Evolutionary conservation across 441 rosid species (phyloP).

Genomic region (Gossypium lobatum): DNA sequence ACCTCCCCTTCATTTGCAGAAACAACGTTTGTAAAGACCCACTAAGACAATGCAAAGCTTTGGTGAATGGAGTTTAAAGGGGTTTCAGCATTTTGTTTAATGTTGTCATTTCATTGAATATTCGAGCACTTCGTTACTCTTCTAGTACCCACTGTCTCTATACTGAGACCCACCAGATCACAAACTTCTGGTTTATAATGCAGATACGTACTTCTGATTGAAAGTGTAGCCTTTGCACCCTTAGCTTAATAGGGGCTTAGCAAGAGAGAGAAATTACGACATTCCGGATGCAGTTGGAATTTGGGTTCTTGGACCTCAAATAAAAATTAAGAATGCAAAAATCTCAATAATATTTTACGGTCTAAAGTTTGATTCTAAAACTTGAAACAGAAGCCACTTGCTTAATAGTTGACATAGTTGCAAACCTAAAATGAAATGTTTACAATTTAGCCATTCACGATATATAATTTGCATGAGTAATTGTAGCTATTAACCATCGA

Average conservation of each 20-base stretch:
- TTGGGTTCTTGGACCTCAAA: neutral
- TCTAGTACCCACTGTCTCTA: conserved; percentile 2
- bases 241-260: neutral
- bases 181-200: neutral
- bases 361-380: neutral
- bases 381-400: neutral
- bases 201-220: too few species aligned
- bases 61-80: conserved; percentile 6
- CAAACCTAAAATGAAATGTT: too few species aligned
- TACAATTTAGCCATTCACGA: too few species aligned
- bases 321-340: too few species aligned
- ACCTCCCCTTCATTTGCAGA: neutral
- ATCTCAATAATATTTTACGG: neutral
- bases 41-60: neutral
- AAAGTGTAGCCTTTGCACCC: neutral
- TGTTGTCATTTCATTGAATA: conserved; percentile 11
- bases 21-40: neutral
- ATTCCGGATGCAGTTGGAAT: neutral
- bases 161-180: neutral
- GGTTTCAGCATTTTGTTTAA: neutral
- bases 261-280: neutral
- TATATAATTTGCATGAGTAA: too few species aligned
- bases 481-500: too few species aligned
- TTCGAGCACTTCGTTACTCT: neutral
- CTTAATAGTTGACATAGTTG: neutral